phyloP scores from a whole-genome alignment of 331 rosid genomes.

The Prunus yedoensis region DNA sequence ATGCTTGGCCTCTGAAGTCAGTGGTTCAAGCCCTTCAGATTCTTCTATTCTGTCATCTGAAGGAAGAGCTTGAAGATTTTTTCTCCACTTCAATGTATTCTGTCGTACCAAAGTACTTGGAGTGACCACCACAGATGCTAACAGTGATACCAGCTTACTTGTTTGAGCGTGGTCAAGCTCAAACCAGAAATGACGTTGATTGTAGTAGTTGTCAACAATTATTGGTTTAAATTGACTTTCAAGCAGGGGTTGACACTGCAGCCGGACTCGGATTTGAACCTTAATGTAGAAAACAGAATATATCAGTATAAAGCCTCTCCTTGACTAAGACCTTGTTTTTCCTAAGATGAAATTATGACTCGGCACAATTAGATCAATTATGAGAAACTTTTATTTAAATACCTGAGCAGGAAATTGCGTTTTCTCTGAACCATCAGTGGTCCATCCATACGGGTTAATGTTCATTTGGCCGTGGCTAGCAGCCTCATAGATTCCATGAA shows the following conservation, averaged over 20 bases:
- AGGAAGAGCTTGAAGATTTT: slow-evolving; percentile 29
- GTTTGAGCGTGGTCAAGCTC: slow-evolving; percentile 79
- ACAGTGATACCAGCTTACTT: slow-evolving; percentile 44
- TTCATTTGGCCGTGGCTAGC: slow-evolving; percentile 62
- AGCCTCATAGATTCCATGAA: slow-evolving; percentile 88
- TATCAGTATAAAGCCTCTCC: slow-evolving; percentile 7
- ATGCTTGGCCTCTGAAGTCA: slow-evolving; percentile 12
- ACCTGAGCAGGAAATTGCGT: slow-evolving; percentile 93
- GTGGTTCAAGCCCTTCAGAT: slow-evolving; percentile 29
- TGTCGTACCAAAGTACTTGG: slow-evolving; percentile 30
- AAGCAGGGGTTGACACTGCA: slow-evolving; percentile 59
- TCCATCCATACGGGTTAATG: slow-evolving; percentile 88
- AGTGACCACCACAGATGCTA: slow-evolving; percentile 46
- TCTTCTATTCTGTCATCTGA: slow-evolving; percentile 26
- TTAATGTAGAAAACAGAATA: slow-evolving; percentile 22
- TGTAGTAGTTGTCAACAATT: slow-evolving; percentile 63
- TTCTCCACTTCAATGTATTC: slow-evolving; percentile 29
- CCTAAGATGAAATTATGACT: slow-evolving; percentile 1
- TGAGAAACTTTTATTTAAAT: slow-evolving; percentile 8
- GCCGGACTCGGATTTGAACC: slow-evolving; percentile 60
- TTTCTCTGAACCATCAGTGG: slow-evolving; percentile 52
- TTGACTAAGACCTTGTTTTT: not conserved
- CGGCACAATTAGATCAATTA: not conserved
- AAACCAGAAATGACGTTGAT: slow-evolving; percentile 59
- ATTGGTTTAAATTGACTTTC: slow-evolving; percentile 62